phyloP scores from a whole-genome alignment of 1,284 basidiomycete species.

The Rhodotorula mucilaginosa region DNA sequence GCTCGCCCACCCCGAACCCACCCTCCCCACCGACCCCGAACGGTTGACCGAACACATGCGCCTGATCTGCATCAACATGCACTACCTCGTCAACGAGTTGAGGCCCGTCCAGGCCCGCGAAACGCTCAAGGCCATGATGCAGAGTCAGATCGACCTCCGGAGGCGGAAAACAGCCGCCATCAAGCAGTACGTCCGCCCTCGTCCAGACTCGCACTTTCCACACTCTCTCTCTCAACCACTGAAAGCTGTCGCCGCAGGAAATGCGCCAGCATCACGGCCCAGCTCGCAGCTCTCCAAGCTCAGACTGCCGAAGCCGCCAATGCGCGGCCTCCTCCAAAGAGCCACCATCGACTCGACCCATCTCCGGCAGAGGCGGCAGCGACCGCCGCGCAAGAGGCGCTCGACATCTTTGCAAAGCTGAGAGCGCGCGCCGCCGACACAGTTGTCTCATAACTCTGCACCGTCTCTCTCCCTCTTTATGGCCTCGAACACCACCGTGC shows the following conservation, averaged over 20 bases:
- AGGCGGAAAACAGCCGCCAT: conserved; percentile 40
- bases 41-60: conserved; percentile 44
- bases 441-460: too few species aligned
- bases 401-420: conserved; percentile 3
- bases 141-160: conserved; percentile 43
- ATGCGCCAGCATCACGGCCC: conserved; percentile 12
- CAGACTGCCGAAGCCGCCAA: background rate
- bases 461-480: too few species aligned
- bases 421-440: background rate
- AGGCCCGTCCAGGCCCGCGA: conserved; percentile 46
- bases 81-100: conserved; percentile 47
- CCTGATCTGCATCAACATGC: conserved; percentile 45
- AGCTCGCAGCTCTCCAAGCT: background rate
- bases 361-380: background rate
- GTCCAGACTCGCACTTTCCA: too few species aligned
- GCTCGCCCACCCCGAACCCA: conserved; percentile 26
- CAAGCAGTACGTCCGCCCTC: conserved; percentile 21
- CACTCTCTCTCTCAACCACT: too few species aligned
- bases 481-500: background rate
- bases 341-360: background rate
- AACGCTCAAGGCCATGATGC: conserved; percentile 46
- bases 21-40: conserved; percentile 31
- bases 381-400: conserved; percentile 1
- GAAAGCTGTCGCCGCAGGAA: background rate
- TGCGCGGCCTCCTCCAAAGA: background rate